Evolutionary conservation across 768 basidiomycete genomes (phyloP).

Genomic region (Mycena epipterygia): DNA sequence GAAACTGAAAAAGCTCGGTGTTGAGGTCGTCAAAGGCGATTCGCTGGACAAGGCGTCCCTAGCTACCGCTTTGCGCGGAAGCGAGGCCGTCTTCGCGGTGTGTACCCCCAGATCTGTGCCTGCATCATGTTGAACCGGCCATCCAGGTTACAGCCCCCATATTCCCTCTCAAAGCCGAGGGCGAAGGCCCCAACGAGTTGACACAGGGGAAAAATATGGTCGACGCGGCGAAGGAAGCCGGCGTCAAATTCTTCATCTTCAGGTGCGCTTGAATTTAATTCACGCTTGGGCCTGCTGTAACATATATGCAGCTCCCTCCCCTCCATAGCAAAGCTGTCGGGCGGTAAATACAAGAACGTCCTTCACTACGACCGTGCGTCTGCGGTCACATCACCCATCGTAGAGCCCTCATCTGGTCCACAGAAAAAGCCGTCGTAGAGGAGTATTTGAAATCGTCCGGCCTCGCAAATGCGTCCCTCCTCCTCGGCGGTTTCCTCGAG

Average conservation of each 20-base stretch:
- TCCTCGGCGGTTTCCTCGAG: constrained; percentile 15
- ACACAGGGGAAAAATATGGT: constrained; percentile 40
- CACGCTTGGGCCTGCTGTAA: neutral
- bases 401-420: neutral
- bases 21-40: constrained; percentile 17
- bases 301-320: constrained; percentile 2
- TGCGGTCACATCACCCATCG: no score
- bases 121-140: neutral
- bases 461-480: constrained; percentile 9
- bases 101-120: neutral
- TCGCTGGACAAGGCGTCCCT: neutral
- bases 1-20: constrained; percentile 1
- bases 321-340: neutral
- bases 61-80: neutral
- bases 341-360: constrained; percentile 16
- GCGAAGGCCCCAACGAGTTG: constrained; percentile 24
- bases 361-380: constrained; percentile 6
- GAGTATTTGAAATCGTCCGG: constrained; percentile 8
- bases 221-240: constrained; percentile 42
- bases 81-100: constrained; percentile 23
- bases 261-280: neutral
- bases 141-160: constrained; percentile 1
- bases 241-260: constrained; percentile 39
- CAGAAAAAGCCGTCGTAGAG: constrained; percentile 5
- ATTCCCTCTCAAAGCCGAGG: neutral